Conservation (phyloP, 345 rosid species). For the Salix viminalis region DNA sequence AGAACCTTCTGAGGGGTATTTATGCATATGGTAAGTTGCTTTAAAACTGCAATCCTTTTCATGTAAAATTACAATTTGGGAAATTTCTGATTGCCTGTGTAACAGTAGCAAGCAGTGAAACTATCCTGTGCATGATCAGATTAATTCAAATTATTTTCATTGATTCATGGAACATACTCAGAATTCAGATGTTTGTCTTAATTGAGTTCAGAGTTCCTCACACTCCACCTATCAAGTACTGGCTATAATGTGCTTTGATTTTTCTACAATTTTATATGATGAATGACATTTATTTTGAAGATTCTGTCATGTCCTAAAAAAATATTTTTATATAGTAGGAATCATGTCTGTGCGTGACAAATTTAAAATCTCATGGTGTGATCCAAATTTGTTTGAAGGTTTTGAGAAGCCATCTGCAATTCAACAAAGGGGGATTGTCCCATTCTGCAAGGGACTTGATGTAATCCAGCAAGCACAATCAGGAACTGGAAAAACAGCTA, state of each 20-base stretch:
- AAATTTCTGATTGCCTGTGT: not conserved
- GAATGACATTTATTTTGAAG: not conserved
- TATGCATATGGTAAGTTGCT: slow-evolving; percentile 70
- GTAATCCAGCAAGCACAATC: slow-evolving; percentile 28
- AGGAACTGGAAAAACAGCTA: slow-evolving; percentile 27
- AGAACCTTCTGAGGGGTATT: slow-evolving; percentile 78
- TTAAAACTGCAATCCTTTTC: not conserved
- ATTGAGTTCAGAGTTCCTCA: not conserved
- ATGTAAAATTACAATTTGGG: not conserved
- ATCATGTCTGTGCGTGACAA: not conserved
- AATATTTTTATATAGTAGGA: too few relatives aligned
- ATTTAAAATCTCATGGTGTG: not conserved
- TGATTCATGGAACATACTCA: not conserved
- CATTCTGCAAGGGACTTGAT: slow-evolving; percentile 27
- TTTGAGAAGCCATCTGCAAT: slow-evolving; percentile 34
- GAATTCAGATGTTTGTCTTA: not conserved
- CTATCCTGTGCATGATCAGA: not conserved
- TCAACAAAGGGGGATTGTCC: slow-evolving; percentile 28
- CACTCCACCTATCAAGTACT: not conserved
- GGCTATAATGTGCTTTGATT: not conserved
- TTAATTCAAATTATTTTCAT: not conserved
- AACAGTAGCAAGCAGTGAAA: too few relatives aligned
- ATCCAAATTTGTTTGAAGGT: slow-evolving; percentile 8
- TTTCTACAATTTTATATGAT: not conserved
- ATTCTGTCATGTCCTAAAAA: not conserved